A percentile compares a stretch with the other conserved stretches of the same genome.
These are phyloP conservation scores for Syncephalastrum sp. DNA, from an alignment of 371 early-diverging fungal genomes.

Conservation along the genomic window DNA sequence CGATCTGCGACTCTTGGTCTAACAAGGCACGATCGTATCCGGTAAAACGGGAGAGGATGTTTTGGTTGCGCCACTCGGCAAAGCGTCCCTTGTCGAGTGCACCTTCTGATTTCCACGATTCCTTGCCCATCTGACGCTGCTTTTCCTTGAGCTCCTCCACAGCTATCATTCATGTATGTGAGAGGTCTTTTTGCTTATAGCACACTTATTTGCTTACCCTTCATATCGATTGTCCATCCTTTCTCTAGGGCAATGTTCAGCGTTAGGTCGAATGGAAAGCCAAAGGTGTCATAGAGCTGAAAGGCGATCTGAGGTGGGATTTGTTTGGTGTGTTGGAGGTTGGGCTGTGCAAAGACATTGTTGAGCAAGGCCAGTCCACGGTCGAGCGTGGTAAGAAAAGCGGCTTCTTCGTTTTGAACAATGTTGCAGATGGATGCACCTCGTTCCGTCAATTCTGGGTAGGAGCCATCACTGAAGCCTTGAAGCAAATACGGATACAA, in stretches of 20 bases:
- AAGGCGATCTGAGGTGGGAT: conserved; percentile 61
- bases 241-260: conserved; percentile 67
- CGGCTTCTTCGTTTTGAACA: conserved; percentile 67
- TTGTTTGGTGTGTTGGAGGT: conserved; percentile 29
- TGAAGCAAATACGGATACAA: conserved; percentile 61
- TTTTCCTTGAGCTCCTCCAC: conserved; percentile 55
- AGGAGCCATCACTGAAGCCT: conserved; percentile 50
- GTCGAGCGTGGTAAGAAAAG: conserved; percentile 65
- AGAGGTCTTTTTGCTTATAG: background rate
- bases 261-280: conserved; percentile 77
- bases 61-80: conserved; percentile 40
- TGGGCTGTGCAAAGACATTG: conserved; percentile 49
- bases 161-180: conserved; percentile 13
- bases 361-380: conserved; percentile 63
- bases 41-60: conserved; percentile 54
- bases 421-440: conserved; percentile 52
- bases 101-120: conserved; percentile 55
- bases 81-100: conserved; percentile 23
- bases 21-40: conserved; percentile 50
- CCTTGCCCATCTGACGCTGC: conserved; percentile 53
- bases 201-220: conserved; percentile 23
- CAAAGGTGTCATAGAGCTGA: conserved; percentile 74
- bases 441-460: conserved; percentile 60
- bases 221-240: conserved; percentile 69
- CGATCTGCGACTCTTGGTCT: conserved; percentile 50